Evolutionary conservation across 129 eudicot genomes (phyloP).

Genomic region (Heracleum sosnowskyi): DNA sequence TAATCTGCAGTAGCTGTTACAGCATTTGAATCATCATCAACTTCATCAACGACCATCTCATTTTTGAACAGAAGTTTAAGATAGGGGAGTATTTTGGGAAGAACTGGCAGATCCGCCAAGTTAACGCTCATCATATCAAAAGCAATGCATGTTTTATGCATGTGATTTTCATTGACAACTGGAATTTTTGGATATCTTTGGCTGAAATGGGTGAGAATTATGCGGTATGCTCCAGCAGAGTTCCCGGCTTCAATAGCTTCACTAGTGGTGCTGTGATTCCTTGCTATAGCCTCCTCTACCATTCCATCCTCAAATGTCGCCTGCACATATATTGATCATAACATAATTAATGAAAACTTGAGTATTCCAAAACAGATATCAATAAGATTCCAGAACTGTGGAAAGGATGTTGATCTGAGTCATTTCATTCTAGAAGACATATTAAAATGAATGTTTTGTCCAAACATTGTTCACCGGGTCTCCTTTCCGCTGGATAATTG

Average conservation of each 20-base stretch:
- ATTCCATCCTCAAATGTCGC: slow-evolving; percentile 92
- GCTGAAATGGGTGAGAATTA: slow-evolving; percentile 90
- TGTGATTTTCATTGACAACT: slow-evolving; percentile 57
- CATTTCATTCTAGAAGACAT: not conserved
- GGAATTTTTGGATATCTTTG: slow-evolving; percentile 93
- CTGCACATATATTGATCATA: slow-evolving; percentile 26
- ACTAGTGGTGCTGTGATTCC: slow-evolving; percentile 77
- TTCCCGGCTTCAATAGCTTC: slow-evolving; percentile 82
- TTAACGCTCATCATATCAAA: slow-evolving; percentile 95
- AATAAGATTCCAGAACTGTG: not conserved
- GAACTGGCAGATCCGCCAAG: slow-evolving; percentile 68
- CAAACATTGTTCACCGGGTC: not conserved
- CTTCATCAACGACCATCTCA: slow-evolving; percentile 11
- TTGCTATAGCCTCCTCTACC: slow-evolving; percentile 75
- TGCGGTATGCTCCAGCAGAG: slow-evolving; percentile 65
- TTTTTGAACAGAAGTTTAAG: slow-evolving; percentile 7
- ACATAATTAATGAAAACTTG: not conserved
- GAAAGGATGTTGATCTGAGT: not conserved
- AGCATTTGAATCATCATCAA: not conserved
- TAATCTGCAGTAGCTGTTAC: not conserved
- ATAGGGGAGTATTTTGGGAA: slow-evolving; percentile 6
- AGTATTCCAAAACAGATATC: not conserved
- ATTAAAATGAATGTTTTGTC: not conserved
- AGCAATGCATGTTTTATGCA: slow-evolving; percentile 82
- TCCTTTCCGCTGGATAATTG: not conserved